These are phyloP conservation scores for Monosporozyma aerobia DNA, from an alignment of 805 yeast genomes.

Conservation along the genomic window DNA sequence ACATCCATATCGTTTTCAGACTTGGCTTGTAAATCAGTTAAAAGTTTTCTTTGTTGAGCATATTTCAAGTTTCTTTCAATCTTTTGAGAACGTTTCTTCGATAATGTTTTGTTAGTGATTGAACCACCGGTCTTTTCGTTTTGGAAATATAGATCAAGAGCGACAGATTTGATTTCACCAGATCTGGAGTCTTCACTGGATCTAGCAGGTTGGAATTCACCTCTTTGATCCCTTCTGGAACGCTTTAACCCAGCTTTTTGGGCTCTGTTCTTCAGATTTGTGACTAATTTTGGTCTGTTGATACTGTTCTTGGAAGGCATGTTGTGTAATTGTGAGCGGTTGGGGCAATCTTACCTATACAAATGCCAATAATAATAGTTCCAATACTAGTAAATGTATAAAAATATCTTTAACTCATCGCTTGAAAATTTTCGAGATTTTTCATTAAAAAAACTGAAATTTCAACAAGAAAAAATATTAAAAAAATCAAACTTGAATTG, in stretches of 20 bases:
- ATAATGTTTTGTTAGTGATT: constrained; percentile 50
- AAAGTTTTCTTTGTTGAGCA: constrained; percentile 46
- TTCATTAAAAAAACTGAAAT: neutral
- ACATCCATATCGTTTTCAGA: constrained; percentile 44
- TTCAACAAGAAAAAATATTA: no score
- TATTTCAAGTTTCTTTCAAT: constrained; percentile 72
- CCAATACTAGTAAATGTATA: no score
- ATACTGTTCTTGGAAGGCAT: constrained; percentile 82
- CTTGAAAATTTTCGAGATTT: neutral
- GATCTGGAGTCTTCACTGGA: constrained; percentile 37
- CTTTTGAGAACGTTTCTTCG: constrained; percentile 72
- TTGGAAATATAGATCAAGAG: constrained; percentile 33
- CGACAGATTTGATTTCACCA: constrained; percentile 34
- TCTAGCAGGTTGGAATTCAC: constrained; percentile 37
- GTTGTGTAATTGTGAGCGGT: neutral
- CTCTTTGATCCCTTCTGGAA: constrained; percentile 40
- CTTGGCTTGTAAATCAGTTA: constrained; percentile 41
- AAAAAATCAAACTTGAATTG: no score
- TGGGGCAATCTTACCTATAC: neutral
- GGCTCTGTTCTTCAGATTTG: constrained; percentile 43
- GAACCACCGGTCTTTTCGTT: constrained; percentile 9
- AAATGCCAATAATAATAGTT: neutral
- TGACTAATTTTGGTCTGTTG: constrained; percentile 65
- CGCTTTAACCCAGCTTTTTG: constrained; percentile 45
- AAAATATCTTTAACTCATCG: neutral